These are phyloP conservation scores for Cyclotella atomus DNA, from an alignment of 108 stramenopile species.

Conservation along the genomic window DNA sequence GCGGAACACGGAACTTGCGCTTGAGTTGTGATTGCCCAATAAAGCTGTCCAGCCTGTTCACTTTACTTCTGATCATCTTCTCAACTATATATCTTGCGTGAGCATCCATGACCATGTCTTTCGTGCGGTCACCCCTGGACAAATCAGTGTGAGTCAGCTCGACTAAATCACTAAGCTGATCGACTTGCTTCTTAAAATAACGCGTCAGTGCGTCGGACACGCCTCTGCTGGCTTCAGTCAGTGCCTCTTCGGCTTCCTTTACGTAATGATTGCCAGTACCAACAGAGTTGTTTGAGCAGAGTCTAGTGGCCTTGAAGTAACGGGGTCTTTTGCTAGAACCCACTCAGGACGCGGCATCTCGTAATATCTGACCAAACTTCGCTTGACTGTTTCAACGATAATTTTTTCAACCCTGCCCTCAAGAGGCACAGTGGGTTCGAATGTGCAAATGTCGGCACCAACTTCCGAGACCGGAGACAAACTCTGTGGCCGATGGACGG, in stretches of 20 bases:
- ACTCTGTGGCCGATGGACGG: conserved; percentile 60
- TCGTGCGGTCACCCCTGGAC: conserved; percentile 69
- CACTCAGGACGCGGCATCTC: conserved; percentile 69
- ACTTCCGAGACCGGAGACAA: conserved; percentile 72
- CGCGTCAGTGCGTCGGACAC: conserved; percentile 54
- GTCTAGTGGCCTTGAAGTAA: conserved; percentile 57
- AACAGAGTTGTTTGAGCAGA: conserved; percentile 83
- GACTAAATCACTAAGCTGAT: conserved; percentile 79
- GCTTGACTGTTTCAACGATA: conserved; percentile 57
- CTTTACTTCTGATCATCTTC: conserved; percentile 68
- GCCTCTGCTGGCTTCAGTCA: conserved; percentile 50
- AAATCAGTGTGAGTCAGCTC: conserved; percentile 73
- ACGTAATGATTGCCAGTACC: conserved; percentile 72
- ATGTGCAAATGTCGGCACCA: conserved; percentile 65
- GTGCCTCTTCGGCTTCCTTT: conserved; percentile 66
- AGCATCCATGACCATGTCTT: conserved; percentile 87
- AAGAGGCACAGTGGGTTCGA: conserved; percentile 74
- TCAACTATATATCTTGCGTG: conserved; percentile 83
- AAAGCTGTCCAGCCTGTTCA: conserved; percentile 55
- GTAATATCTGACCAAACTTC: conserved; percentile 61
- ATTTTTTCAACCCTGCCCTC: conserved; percentile 80
- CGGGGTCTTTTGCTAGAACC: conserved; percentile 58
- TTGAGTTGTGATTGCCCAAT: conserved; percentile 90
- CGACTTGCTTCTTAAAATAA: conserved; percentile 62
- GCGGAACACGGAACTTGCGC: conserved; percentile 79